A percentile compares a stretch with the other conserved stretches of the same genome.
phyloP scores from a whole-genome alignment of 148 eudicot genomes.

The Chenopodium album region DNA sequence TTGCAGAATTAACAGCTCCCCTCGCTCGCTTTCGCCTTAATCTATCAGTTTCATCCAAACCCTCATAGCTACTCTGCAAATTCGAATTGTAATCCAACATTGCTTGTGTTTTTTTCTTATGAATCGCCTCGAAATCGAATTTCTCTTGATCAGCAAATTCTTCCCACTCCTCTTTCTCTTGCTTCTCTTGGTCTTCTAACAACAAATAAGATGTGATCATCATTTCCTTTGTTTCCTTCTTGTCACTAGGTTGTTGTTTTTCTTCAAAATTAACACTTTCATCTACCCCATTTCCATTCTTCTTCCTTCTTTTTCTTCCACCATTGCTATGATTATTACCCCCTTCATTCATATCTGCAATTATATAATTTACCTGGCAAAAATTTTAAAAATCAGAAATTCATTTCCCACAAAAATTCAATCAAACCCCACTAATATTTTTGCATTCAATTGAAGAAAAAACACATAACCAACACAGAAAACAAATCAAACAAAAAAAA shows the following conservation, averaged over 20 bases:
- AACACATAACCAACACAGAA: neutral
- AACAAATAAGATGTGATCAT: constrained; percentile 48
- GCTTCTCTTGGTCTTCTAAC: constrained; percentile 59
- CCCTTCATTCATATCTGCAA: constrained; percentile 31
- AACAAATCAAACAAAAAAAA: neutral
- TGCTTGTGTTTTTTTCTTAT: constrained; percentile 37
- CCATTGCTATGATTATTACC: constrained; percentile 7
- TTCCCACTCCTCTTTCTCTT: constrained; percentile 41
- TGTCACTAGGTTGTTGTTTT: constrained; percentile 5
- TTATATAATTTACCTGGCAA: neutral
- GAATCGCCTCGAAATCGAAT: constrained; percentile 39
- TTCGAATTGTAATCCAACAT: constrained; percentile 52
- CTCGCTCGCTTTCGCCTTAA: constrained; percentile 41
- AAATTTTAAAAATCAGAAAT: neutral
- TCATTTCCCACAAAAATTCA: neutral
- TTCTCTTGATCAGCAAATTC: constrained; percentile 36
- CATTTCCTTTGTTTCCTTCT: constrained; percentile 49
- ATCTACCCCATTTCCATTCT: constrained; percentile 12
- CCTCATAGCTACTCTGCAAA: constrained; percentile 34
- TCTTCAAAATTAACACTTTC: constrained; percentile 4
- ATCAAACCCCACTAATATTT: neutral
- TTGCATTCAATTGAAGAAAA: neutral
- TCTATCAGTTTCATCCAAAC: constrained; percentile 35
- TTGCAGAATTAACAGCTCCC: constrained; percentile 29
- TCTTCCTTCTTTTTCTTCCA: constrained; percentile 28